A percentile compares a stretch with the other conserved stretches of the same genome.
phyloP scores from a whole-genome alignment of 495 filamentous ascomycete genomes.

The Tuber borchii region DNA sequence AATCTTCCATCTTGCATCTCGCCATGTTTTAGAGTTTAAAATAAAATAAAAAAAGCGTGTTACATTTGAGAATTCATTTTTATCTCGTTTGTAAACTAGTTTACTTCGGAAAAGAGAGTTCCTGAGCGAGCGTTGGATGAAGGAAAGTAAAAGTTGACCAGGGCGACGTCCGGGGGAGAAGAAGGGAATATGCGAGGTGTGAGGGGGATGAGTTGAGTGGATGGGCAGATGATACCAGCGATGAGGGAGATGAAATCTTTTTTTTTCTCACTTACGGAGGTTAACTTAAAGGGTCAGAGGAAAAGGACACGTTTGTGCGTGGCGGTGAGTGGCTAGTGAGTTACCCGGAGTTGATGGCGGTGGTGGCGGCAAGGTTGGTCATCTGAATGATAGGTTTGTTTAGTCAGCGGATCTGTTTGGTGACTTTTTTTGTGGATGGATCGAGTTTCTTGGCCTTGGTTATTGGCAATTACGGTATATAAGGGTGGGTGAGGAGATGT shows the following conservation, averaged over 20 bases:
- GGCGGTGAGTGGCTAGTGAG: neutral
- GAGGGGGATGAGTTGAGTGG: neutral
- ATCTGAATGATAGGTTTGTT: neutral
- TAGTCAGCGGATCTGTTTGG: too few species aligned
- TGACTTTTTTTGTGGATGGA: too few species aligned
- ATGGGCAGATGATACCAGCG: neutral
- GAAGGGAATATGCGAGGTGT: neutral
- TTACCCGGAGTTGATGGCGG: neutral
- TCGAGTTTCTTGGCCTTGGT: neutral
- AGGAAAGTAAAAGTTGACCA: neutral
- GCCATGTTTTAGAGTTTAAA: conserved; percentile 7
- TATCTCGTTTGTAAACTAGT: neutral
- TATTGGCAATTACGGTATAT: neutral
- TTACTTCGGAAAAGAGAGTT: neutral
- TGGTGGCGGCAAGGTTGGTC: neutral
- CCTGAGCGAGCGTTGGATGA: neutral
- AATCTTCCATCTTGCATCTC: neutral
- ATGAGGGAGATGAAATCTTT: neutral
- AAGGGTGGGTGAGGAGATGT: neutral
- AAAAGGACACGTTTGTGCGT: conserved; percentile 4
- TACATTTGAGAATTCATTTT: conserved; percentile 41
- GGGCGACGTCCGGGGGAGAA: neutral
- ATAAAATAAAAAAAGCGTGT: neutral
- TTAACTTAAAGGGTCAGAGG: neutral
- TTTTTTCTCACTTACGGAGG: neutral